Conservation (phyloP, 441 rosid genomes). For the Mallotus repandus region DNA sequence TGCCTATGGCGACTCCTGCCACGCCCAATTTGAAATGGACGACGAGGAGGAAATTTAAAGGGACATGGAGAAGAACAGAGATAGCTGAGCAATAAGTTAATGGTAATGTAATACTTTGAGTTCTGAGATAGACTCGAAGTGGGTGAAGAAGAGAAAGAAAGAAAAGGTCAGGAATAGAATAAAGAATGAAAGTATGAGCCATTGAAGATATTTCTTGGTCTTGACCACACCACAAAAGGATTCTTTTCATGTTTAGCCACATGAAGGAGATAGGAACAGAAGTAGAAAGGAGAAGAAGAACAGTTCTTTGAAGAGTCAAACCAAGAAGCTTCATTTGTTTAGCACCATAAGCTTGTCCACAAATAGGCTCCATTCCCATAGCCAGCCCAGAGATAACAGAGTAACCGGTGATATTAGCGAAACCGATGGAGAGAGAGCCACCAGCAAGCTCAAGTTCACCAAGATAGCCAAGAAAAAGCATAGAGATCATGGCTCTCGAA, state of each 20-base stretch:
- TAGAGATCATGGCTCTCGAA: conserved; percentile 92
- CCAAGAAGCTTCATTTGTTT: conserved; percentile 90
- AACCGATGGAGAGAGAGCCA: conserved; percentile 89
- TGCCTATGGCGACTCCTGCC: conserved; percentile 81
- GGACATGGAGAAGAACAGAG: conserved; percentile 77
- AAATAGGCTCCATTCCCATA: conserved; percentile 99
- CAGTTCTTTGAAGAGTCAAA: conserved; percentile 85
- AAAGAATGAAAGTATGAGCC: conserved; percentile 74
- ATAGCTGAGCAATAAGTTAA: conserved; percentile 83
- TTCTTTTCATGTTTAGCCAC: conserved; percentile 72
- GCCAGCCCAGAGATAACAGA: conserved; percentile 94
- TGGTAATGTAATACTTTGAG: conserved; percentile 87
- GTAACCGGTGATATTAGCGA: conserved; percentile 98
- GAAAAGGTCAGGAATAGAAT: conserved; percentile 85
- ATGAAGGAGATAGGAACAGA: conserved; percentile 78
- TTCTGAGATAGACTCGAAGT: conserved; percentile 74
- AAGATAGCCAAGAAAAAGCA: conserved; percentile 91
- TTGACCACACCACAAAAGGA: conserved; percentile 83
- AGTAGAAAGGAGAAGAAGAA: conserved; percentile 81
- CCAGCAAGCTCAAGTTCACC: conserved; percentile 97
- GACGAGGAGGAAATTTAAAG: conserved; percentile 72
- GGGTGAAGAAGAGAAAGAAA: conserved; percentile 93
- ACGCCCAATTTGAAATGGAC: conserved; percentile 74
- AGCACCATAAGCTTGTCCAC: conserved; percentile 97
- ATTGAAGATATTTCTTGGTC: conserved; percentile 71